Base-by-base conservation (phyloP, 2,329 filamentous ascomycete species). In the Colletotrichum karsti region DNA sequence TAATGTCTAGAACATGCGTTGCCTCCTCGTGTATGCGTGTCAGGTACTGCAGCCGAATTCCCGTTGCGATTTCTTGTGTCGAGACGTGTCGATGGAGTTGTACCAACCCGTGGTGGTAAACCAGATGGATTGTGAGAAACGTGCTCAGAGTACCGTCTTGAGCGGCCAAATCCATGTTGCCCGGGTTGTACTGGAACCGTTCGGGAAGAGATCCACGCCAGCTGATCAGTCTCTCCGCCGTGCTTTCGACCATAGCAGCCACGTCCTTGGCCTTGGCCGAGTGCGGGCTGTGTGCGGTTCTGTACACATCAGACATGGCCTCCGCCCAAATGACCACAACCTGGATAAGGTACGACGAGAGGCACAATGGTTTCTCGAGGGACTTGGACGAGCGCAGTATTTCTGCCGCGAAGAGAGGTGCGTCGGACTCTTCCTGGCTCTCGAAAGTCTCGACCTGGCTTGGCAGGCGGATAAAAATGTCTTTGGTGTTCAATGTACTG, bases 401-500 rank as follows among this genome's bases (percentile, higher is more conserved):
- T n/a, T 79, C 82, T 12, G 84, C 83, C 73, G 91, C 84, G 73
- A 92, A 93, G 63, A 86, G 84, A 0, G 91, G 90, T 24, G 87
- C 86, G 2, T 84, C 81, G 8, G 84, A 84, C 24, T 88, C 85
- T 24, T 83, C 74, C 65, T 91, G 87, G 37, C 84, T 82, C 72
- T 93, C 90, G 72, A 91, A 93, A 51, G 82, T 83, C 22, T 84
- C 81, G 44, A 88, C 84, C 33, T 88, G 83, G 72, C 87, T 89
- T 3, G 92, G 92, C 5, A 94, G 82, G 57, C 89, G 87, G 12
- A 92, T 81, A 73, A 91, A 91, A 44, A 92, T 86, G 67, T 93
- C 89, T 69, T 91, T 87, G 5, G 87, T 81, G 53, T 88, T 87
- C 67, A 93, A 84, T 69, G 87, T 85, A 53, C 83, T 87, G 7